A percentile compares a stretch with the other conserved stretches of the same genome.
phyloP scores from a whole-genome alignment of 495 filamentous ascomycete species.

The Talaromyces adpressus region DNA sequence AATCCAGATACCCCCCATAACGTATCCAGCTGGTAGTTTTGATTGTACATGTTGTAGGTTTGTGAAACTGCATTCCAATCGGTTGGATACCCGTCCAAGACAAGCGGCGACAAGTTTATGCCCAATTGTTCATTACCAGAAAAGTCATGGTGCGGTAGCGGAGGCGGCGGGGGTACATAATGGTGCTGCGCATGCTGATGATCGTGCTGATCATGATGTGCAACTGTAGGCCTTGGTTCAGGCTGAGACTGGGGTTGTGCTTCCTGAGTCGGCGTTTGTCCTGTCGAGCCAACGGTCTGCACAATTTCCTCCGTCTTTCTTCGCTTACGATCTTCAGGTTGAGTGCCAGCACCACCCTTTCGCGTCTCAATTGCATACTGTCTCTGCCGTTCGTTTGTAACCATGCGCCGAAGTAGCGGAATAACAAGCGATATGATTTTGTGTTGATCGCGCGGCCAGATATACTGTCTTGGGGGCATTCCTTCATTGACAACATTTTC shows the following conservation, averaged over 20 bases:
- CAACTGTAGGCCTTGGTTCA: neutral
- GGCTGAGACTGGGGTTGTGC: constrained; percentile 10
- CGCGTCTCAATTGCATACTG: constrained; percentile 54
- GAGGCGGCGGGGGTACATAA: constrained; percentile 17
- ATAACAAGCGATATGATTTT: constrained; percentile 52
- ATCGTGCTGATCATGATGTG: constrained; percentile 12
- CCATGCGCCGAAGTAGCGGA: constrained; percentile 53
- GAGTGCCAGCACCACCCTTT: constrained; percentile 30
- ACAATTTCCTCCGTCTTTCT: constrained; percentile 36
- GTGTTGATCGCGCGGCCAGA: constrained; percentile 51
- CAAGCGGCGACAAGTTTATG: constrained; percentile 27
- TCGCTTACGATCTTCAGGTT: constrained; percentile 31
- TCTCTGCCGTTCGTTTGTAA: constrained; percentile 58
- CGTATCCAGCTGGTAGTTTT: constrained; percentile 35
- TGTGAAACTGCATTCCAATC: constrained; percentile 33
- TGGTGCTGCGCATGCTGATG: constrained; percentile 20
- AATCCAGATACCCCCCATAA: constrained; percentile 39
- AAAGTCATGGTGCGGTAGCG: constrained; percentile 11
- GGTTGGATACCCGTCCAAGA: constrained; percentile 31
- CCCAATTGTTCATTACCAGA: constrained; percentile 14
- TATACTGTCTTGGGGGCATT: constrained; percentile 34
- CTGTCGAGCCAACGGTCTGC: constrained; percentile 21
- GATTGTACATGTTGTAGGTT: constrained; percentile 32
- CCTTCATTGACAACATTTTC: constrained; percentile 37
- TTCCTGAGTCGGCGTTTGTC: constrained; percentile 22